Conservation (phyloP, 2,329 filamentous ascomycete genomes). For the Colletotrichum nymphaeae region DNA sequence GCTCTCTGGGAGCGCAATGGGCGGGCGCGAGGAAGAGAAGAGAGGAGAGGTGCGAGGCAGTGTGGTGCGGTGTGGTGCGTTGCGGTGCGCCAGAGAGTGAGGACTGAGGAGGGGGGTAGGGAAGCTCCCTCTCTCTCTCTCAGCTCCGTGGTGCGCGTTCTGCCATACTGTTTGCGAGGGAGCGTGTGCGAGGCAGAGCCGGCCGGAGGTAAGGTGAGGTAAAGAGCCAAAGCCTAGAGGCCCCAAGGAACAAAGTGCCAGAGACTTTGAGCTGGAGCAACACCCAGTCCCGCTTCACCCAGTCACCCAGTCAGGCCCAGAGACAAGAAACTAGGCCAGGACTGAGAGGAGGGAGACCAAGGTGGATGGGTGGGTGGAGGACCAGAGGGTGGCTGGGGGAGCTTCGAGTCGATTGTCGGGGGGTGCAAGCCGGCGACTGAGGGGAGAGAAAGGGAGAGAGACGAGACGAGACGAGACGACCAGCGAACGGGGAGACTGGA, state of each 20-base stretch:
- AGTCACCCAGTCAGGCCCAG: not conserved
- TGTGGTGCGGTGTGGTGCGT: conserved; percentile 15
- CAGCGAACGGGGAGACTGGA: not conserved
- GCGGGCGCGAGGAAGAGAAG: conserved; percentile 24
- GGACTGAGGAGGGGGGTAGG: not conserved
- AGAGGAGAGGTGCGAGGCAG: conserved; percentile 19
- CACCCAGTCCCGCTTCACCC: not conserved
- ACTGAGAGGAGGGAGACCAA: conserved; percentile 16
- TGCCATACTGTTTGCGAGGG: conserved; percentile 30
- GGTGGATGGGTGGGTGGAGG: conserved; percentile 3
- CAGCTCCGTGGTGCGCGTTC: conserved; percentile 25
- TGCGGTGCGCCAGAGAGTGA: conserved; percentile 20
- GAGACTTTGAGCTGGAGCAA: conserved; percentile 20
- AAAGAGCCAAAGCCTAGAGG: not conserved
- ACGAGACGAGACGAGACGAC: conserved; percentile 3
- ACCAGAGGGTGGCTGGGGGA: conserved; percentile 27
- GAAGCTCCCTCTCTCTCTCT: conserved; percentile 34
- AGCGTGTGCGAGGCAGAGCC: conserved; percentile 24
- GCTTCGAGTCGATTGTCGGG: conserved; percentile 30
- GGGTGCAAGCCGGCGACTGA: conserved; percentile 1
- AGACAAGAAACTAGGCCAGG: conserved; percentile 10
- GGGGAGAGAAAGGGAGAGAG: not conserved
- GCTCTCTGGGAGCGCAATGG: conserved; percentile 3
- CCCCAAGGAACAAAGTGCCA: conserved; percentile 15
- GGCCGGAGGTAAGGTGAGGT: conserved; percentile 1